Evolutionary conservation across 108 stramenopile species (phyloP), one percentile per base, ranked within the genome.

Genomic region (Discostella stelligeroides): DNA sequence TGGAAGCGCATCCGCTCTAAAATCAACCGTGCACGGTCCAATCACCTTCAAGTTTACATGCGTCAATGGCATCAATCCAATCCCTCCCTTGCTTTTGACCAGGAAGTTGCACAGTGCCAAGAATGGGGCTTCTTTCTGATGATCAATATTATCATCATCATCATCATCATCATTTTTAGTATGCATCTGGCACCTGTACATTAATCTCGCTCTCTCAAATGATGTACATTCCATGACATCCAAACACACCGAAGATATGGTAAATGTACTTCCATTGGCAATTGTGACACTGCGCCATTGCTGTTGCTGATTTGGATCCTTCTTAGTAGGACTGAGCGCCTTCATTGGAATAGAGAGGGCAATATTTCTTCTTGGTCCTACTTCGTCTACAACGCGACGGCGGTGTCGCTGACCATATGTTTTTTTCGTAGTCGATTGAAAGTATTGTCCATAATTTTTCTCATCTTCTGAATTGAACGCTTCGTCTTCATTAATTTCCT

Each of bases 1-100:
- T 1, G 10, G 1, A 4, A 29, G 27, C 12, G 18, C 11, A 29
- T 10, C 15, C 63, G 38, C 50, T 49, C 40, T 62, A 34, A 50
- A 60, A 74, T 66, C 78, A 12, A 75, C 60, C 15, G 7, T 46
- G 30, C 78, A 75, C 18, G 73, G 73, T 1, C 73, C 78, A n/a
- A 69, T 34, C 10, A 74, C 46, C 20, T 75, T 73, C 73, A 79
- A 30, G 10, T 25, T 56, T 47, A 37, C 14, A 6, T 25, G 29
- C 24, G 72, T 61, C 11, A 51, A 39, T 14, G 76, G 55, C 37
- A 51, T 13, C 40, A 68, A 30, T 21, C 40, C 67, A 39, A 57
- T 29, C 12, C 67, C 67, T 14, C 67, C 38, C 23, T 27, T 40
- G 15, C 47, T 38, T 18, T 25, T 13, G n/a, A 30, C 46, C 0